phyloP scores from a whole-genome alignment of 2,329 filamentous ascomycete genomes.

The Fonsecaea pedrosoi region DNA sequence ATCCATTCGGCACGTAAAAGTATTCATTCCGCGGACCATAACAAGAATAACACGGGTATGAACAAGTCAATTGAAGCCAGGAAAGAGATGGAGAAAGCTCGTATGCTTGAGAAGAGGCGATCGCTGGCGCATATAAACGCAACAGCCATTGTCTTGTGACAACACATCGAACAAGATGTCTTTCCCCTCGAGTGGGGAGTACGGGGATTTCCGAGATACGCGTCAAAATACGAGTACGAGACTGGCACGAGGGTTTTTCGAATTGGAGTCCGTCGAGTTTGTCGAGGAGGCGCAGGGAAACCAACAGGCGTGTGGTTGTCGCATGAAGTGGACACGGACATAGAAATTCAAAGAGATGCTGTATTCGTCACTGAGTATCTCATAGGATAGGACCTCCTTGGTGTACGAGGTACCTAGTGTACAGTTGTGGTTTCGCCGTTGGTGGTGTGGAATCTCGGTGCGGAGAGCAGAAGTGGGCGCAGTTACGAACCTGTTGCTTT shows the following conservation, averaged over 20 bases:
- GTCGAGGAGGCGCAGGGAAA: not conserved
- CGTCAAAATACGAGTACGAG: not conserved
- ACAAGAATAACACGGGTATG: not conserved
- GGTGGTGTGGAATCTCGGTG: no score
- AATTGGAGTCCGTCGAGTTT: no score
- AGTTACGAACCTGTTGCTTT: no score
- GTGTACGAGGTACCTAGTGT: no score
- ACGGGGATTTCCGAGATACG: not conserved
- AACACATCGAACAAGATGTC: not conserved
- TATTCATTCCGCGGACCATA: not conserved
- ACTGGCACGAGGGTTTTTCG: not conserved
- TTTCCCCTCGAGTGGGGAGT: not conserved
- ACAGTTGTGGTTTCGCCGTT: no score
- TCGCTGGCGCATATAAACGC: not conserved
- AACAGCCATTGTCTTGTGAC: not conserved
- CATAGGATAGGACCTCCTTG: no score
- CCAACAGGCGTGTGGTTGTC: not conserved
- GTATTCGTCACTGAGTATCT: no score
- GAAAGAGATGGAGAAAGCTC: not conserved
- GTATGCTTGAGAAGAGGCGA: not conserved
- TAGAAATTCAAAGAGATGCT: not conserved
- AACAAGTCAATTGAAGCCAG: not conserved
- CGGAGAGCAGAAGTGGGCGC: no score
- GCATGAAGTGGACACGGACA: not conserved
- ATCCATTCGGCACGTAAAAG: not conserved